Evolutionary conservation across 306 rosid genomes (phyloP).

Genomic region (Lithocarpus polystachyus): DNA sequence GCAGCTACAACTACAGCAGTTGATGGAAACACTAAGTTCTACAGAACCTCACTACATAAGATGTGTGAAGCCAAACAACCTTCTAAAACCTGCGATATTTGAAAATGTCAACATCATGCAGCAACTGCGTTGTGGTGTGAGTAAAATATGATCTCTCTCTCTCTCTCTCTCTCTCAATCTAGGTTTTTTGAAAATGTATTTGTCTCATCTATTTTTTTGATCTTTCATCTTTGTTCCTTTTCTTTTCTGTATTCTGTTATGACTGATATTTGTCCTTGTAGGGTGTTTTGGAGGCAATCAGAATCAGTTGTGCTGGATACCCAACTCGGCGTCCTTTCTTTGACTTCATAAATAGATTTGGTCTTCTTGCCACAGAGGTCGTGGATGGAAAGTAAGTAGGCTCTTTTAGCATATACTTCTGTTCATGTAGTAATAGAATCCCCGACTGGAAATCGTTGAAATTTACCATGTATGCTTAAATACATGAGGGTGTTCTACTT

Average conservation of each 20-base stretch:
- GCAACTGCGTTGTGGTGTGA: conserved; percentile 99
- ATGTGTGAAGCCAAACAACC: conserved; percentile 98
- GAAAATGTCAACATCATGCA: conserved; percentile 96
- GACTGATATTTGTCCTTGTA: conserved; percentile 35
- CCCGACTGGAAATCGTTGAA: conserved; percentile 14
- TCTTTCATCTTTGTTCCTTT: conserved; percentile 14
- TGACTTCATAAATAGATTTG: conserved; percentile 81
- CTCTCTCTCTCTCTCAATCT: conserved; percentile 28
- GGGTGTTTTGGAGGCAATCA: conserved; percentile 99
- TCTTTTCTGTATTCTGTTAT: background rate
- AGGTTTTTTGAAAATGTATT: conserved; percentile 14
- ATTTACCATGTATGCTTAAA: conserved; percentile 7
- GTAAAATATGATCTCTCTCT: conserved; percentile 38
- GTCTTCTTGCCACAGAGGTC: conserved; percentile 81
- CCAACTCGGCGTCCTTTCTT: conserved; percentile 93
- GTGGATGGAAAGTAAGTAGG: conserved; percentile 67
- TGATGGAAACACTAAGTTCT: conserved; percentile 91
- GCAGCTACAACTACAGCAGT: conserved; percentile 88
- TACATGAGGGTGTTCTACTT: conserved; percentile 17
- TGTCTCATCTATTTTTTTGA: conserved; percentile 3
- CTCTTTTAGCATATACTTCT: conserved; percentile 11
- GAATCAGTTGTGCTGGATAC: conserved; percentile 99
- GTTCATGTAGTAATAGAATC: conserved; percentile 4
- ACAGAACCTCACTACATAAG: conserved; percentile 97
- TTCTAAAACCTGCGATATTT: conserved; percentile 91